Evolutionary conservation across 139 green algal genomes (phyloP).

Genomic region (Edaphochlamys debaryana): DNA sequence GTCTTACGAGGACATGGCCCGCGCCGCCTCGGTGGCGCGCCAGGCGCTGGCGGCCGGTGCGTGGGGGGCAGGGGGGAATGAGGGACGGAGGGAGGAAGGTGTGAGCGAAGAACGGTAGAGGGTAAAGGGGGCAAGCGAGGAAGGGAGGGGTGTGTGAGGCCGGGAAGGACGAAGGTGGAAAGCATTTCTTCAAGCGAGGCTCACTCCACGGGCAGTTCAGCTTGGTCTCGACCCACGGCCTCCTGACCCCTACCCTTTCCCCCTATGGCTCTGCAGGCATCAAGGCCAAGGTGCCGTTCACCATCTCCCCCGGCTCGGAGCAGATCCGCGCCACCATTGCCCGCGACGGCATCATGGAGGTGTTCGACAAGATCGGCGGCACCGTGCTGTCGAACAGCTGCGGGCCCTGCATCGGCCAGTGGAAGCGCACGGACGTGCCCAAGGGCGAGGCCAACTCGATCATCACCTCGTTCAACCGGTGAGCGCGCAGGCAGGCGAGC

Average conservation of each 20-base stretch:
- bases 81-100: too few relatives aligned
- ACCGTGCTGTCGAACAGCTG: slow-evolving; percentile 96
- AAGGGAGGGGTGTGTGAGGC: too few relatives aligned
- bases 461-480: slow-evolving; percentile 94
- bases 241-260: neutral
- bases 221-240: too few relatives aligned
- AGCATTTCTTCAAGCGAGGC: too few relatives aligned
- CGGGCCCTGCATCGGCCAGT: slow-evolving; percentile 96
- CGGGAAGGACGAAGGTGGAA: too few relatives aligned
- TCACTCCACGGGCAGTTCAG: too few relatives aligned
- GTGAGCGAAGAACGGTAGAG: too few relatives aligned
- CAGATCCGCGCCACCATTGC: slow-evolving; percentile 95
- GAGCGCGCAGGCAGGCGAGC: too few relatives aligned
- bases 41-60: slow-evolving; percentile 78
- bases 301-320: slow-evolving; percentile 92
- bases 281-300: slow-evolving; percentile 93
- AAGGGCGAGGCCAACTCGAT: slow-evolving; percentile 94
- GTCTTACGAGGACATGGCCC: slow-evolving; percentile 95
- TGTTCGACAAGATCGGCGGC: slow-evolving; percentile 92
- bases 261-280: slow-evolving; percentile 62
- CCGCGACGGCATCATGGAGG: slow-evolving; percentile 90
- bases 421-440: slow-evolving; percentile 92
- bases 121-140: neutral
- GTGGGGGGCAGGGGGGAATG: neutral
- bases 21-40: slow-evolving; percentile 79